These are phyloP conservation scores for Vitis labrusca DNA, from an alignment of 164 flowering plant genomes.

Conservation along the genomic window DNA sequence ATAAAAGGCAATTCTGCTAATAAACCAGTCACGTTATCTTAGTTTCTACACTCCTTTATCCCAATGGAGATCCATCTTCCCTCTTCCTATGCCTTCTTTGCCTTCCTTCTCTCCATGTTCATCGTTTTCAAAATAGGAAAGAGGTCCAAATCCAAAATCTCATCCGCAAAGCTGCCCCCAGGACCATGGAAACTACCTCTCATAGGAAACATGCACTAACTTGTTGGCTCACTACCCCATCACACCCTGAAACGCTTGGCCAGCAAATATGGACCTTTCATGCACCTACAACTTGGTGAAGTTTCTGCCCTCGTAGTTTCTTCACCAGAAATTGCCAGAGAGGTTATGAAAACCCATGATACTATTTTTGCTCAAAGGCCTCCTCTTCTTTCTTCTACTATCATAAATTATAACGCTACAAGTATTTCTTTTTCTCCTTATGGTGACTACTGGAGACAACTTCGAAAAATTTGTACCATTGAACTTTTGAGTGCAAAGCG, in stretches of 20 bases:
- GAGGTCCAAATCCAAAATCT: background rate
- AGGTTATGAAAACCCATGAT: conserved; percentile 25
- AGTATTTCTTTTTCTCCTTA: conserved; percentile 19
- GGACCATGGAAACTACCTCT: conserved; percentile 19
- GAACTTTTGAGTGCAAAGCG: conserved; percentile 26
- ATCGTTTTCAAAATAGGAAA: background rate
- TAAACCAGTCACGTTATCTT: too few relatives aligned
- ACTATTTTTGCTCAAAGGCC: conserved; percentile 17
- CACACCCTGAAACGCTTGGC: conserved; percentile 18
- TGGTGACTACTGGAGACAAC: conserved; percentile 31
- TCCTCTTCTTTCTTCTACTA: background rate
- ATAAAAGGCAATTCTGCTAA: too few relatives aligned
- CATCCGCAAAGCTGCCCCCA: conserved; percentile 11
- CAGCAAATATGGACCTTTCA: conserved; percentile 23
- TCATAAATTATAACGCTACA: conserved; percentile 9
- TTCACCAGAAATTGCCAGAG: conserved; percentile 25
- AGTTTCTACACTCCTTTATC: too few relatives aligned
- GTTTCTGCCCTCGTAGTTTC: conserved; percentile 22
- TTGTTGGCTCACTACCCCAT: conserved; percentile 15
- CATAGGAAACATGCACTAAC: conserved; percentile 29
- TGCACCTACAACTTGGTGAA: conserved; percentile 24
- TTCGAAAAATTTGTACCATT: conserved; percentile 21
- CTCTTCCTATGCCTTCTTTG: background rate
- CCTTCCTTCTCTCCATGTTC: conserved; percentile 6
- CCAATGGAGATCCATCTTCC: too few relatives aligned